A percentile compares a stretch with the other conserved stretches of the same genome.
Evolutionary conservation across 805 yeast genomes (phyloP).

Genomic region (Deakozyma indianensis): DNA sequence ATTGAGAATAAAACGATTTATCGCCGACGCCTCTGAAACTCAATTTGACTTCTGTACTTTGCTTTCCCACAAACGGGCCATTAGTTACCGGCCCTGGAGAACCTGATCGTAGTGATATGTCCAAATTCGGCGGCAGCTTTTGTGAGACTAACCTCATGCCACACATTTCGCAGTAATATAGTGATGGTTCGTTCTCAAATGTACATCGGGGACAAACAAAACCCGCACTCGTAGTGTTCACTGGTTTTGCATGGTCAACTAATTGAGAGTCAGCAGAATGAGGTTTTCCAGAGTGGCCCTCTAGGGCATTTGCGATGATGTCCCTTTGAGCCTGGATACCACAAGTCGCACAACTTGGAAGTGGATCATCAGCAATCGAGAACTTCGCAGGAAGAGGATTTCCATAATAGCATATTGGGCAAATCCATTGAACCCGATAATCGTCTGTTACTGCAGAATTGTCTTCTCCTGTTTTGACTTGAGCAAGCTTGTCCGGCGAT

Average conservation of each 20-base stretch:
- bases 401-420: conserved; percentile 76
- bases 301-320: conserved; percentile 22
- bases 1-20: conserved; percentile 32
- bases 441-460: conserved; percentile 3
- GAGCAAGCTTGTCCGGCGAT: conserved; percentile 2
- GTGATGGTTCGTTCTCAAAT: conserved; percentile 67
- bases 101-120: conserved; percentile 8
- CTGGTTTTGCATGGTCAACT: not conserved
- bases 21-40: conserved; percentile 71
- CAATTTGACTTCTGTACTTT: conserved; percentile 31
- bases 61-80: not conserved
- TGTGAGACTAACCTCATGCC: conserved; percentile 38
- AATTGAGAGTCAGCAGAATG: not conserved
- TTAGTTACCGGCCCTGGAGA: conserved; percentile 10
- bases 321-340: conserved; percentile 37
- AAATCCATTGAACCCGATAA: conserved; percentile 44
- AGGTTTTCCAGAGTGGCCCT: conserved; percentile 4
- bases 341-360: conserved; percentile 44
- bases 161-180: conserved; percentile 76
- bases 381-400: conserved; percentile 29
- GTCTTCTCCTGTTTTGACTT: too few species aligned
- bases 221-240: conserved; percentile 2
- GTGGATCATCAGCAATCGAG: conserved; percentile 15
- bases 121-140: conserved; percentile 14
- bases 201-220: conserved; percentile 50